Evolutionary conservation across 805 yeast genomes (phyloP), one percentile per base, ranked within the genome.

Genomic region (Nadsonia fulvescens): DNA sequence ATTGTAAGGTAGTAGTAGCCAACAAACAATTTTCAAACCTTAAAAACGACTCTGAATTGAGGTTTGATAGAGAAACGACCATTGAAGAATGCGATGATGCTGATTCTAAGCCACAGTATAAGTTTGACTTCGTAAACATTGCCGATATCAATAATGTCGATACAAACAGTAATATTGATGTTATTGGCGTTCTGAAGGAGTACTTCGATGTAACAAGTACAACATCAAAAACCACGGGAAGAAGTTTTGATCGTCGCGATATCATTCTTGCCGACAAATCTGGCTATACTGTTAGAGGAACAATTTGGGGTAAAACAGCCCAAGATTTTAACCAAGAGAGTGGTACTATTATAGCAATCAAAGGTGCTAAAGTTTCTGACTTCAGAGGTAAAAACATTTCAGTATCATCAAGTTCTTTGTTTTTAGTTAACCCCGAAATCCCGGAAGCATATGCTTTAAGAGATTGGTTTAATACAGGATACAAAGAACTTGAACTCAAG

Each of bases 391-490:
- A 86, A 44, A 63, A 78, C 8, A 57, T 89, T 37, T 73, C 92
- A 1, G 63, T 82, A 48, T 70, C 83, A 13, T 79, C 73, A 33
- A 63, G 78, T 7, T 82, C 93, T 12, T 63, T 77, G 1, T 53
- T 89, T 36, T 49, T 70, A 18, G 62, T 77, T 8, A 78, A 79
- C 42, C 98, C 98, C 2, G 94, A 83, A 44, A 64, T 77, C 12
- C 72, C 78, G 11, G 94, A 81, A 47, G 86, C 95, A 4, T 81
- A 70, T 47, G 62, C 67, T 29, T 62, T 89, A 38, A 79, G 81
- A 49, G 96, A 96, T 5, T 89, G 99, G 99, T 89, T 70, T 43
- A 93, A 81, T 43, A 64, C 74, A 20, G 69, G 65, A 38, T 95
- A 94, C 20, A 60, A 61, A 12, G 51, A 56, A 28, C 69, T 68